Percentiles rank a stretch among this genome's conserved stretches.
These are phyloP conservation scores for Suillus weaverae DNA, from an alignment of 768 basidiomycete genomes.

Conservation along the genomic window DNA sequence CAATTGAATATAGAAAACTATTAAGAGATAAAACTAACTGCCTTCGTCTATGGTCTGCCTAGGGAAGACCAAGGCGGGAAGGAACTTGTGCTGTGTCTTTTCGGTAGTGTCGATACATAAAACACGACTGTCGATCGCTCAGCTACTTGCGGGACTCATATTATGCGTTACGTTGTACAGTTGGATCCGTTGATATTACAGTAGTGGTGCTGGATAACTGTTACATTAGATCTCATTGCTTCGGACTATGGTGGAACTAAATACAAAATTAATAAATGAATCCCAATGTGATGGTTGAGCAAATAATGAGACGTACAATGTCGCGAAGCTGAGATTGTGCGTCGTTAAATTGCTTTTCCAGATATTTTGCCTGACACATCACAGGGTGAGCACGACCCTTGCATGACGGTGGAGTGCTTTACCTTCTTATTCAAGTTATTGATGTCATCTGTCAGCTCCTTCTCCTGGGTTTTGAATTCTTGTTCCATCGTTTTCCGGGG, in stretches of 20 bases:
- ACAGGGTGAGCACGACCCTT: not conserved
- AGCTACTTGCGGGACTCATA: not conserved
- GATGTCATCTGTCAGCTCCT: constrained; percentile 82
- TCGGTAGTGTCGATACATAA: not conserved
- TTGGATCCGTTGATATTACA: not conserved
- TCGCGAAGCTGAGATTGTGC: constrained; percentile 85
- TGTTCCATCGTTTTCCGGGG: constrained; percentile 78
- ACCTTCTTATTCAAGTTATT: constrained; percentile 85
- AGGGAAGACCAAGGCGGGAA: not conserved
- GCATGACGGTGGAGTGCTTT: not conserved
- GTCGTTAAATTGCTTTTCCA: constrained; percentile 92
- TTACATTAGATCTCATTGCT: constrained; percentile 23
- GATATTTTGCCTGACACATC: constrained; percentile 68
- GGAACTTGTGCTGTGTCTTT: constrained; percentile 89
- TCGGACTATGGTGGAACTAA: constrained; percentile 33
- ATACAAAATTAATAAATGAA: constrained; percentile 9
- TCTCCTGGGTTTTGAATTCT: constrained; percentile 75
- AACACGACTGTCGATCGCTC: not conserved
- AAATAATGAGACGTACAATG: constrained; percentile 53
- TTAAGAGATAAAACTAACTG: not conserved
- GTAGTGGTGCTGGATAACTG: not conserved
- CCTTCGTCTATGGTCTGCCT: not conserved
- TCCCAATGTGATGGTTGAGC: not conserved
- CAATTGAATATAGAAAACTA: not conserved
- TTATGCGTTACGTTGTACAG: not conserved